Base-by-base conservation (phyloP, 75 land plant genomes). In the Cupressus sempervirens region DNA sequence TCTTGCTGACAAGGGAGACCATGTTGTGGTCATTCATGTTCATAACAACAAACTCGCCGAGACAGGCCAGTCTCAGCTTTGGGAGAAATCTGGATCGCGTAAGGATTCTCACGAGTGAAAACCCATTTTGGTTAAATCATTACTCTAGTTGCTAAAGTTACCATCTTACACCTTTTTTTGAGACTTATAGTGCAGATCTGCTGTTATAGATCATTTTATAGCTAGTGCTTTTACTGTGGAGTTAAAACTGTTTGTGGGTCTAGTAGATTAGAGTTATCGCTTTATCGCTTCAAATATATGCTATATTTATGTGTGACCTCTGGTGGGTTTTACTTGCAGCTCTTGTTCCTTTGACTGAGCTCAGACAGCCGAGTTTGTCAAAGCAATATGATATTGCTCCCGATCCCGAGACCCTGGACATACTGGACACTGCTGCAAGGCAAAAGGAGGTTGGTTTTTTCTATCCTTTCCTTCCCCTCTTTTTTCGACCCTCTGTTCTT, bases 391-490 rank as follows among this genome's bases (percentile, higher is more conserved):
- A 88, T 12, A n/a, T 94, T 53, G 40, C 88, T 46, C 70, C 84
- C n/a, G 92, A 94, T 76, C 73, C 85, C 13, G 96, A 94, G 36
- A 91, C 89, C 41, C 87, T 89, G 18, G 92, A 92, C 26, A 46
- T 80, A 84, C 90, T 92, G n/a, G 93, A 94, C 86, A 93, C 93
- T 68, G 93, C 88, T 81, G 58, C 91, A 34, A 86, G 90, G 81
- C 93, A 94, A 88, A 92, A 93, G 86, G 85, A 89, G 94, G 94
- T 91, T 56, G 36, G 40, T 75, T 15, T 35, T 6, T 30, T 34
- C 36, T 74, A 80, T 23, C 67, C 52, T 43, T 34, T 18, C 79
- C 53, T 50, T 50, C 13, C 12, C 2, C 15, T 50, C 1, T 12
- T 50, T 50, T 50, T 50, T 50, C 2, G 2, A 38, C 40, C 53